Percentiles rank a stretch among this genome's conserved stretches.
Conservation (phyloP, 108 stramenopile species). For the Skeletonema potamos region DNA sequence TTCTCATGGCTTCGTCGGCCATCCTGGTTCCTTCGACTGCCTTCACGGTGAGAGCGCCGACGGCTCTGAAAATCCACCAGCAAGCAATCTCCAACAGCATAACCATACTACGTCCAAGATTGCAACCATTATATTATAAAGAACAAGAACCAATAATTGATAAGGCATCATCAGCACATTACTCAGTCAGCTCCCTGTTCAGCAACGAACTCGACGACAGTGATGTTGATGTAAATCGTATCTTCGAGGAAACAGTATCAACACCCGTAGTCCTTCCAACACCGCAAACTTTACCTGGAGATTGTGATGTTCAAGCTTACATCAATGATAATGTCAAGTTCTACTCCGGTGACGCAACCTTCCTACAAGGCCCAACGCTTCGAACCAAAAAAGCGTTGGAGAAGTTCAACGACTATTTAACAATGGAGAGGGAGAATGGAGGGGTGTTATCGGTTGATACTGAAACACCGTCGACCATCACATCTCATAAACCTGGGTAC, state of each 20-base stretch:
- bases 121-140: not conserved
- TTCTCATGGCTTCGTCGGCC: not conserved
- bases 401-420: conserved; percentile 47
- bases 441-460: conserved; percentile 64
- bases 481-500: conserved; percentile 64
- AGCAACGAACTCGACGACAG: not conserved
- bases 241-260: too few relatives aligned
- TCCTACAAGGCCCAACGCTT: conserved; percentile 53
- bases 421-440: conserved; percentile 50
- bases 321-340: conserved; percentile 42
- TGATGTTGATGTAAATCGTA: not conserved
- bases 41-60: not conserved
- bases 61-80: too few relatives aligned
- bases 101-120: not conserved
- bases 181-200: not conserved
- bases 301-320: conserved; percentile 63
- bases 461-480: conserved; percentile 57
- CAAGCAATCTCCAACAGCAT: too few relatives aligned
- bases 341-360: conserved; percentile 55
- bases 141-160: not conserved
- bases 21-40: not conserved
- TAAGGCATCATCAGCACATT: not conserved
- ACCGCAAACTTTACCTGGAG: conserved; percentile 52
- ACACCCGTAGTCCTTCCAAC: not conserved
- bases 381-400: conserved; percentile 50